These are phyloP conservation scores for Parmales sp. DNA, from an alignment of 108 stramenopile genomes.

Conservation along the genomic window DNA sequence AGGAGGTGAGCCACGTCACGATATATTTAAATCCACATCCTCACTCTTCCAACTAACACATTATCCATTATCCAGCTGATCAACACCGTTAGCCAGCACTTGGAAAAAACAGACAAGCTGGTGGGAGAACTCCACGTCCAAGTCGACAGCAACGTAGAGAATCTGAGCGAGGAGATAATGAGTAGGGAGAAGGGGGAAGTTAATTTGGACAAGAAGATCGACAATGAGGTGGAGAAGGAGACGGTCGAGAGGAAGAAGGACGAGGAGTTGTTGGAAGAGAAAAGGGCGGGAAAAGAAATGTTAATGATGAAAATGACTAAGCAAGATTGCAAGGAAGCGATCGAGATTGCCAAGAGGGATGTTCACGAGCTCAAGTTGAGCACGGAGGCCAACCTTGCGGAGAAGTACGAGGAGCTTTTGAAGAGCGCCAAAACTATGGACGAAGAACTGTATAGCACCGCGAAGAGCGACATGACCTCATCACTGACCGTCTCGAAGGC, in stretches of 20 bases:
- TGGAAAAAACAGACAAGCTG: background rate
- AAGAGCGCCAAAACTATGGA: background rate
- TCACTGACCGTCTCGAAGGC: background rate
- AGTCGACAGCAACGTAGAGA: background rate
- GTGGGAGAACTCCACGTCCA: background rate
- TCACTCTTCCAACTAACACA: no score
- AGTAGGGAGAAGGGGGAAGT: background rate
- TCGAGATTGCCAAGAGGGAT: background rate
- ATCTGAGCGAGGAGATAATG: constrained; percentile 6
- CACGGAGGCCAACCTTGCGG: background rate
- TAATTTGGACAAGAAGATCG: background rate
- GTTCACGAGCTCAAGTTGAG: background rate
- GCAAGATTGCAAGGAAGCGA: background rate
- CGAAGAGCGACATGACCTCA: background rate
- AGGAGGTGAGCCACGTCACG: background rate
- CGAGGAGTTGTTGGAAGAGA: background rate
- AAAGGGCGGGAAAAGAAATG: background rate
- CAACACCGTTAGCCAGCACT: no score
- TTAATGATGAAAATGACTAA: background rate
- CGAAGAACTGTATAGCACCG: background rate
- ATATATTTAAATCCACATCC: no score
- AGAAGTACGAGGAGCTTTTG: background rate
- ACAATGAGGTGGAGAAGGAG: background rate
- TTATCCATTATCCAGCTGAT: no score
- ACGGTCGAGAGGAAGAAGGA: background rate